Evolutionary conservation across 768 basidiomycete species (phyloP), one percentile per base, ranked within the genome.

Genomic region (Russula compacta): DNA sequence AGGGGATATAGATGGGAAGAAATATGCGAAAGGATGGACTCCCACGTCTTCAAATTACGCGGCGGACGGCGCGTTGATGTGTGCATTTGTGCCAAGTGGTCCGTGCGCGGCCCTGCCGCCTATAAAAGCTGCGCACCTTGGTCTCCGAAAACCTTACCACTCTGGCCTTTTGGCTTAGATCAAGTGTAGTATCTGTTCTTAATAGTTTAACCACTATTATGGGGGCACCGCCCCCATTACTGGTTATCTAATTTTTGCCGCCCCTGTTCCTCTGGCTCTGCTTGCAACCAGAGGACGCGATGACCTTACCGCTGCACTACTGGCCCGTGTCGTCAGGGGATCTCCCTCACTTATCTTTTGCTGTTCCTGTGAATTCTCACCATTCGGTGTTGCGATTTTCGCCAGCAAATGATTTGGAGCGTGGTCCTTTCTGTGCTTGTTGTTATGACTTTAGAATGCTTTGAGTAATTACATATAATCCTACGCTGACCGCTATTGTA

Each of bases 101-200:
- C 64, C 64, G 64, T 65, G 64, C 64, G 61, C 64, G 15, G 10
- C 3, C 11, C 12, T 17, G 4, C 10, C 1, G 6, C 1, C 44
- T 65, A 65, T 63, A 65, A 32, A 65, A 66, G 0, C 24, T 1
- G 4, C 4, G 53, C 39, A 9, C 36, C 9, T 24, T 35, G 33
- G 12, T 19, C 0, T 0, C 32, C 29, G 21, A 21, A 58, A 33
- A 64, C 75, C 67, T 84, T 78, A 86, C 86, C 86, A 87, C 86
- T 88, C 86, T 87, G 86, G 86, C 86, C 87, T 88, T 87, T 89
- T 89, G 87, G 88, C 88, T 90, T 89, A 89, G 88, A 90, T 89
- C 87, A 89, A 89, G 88, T 90, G 89, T 90, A 89, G 89, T 90
- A 91, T 89, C 87, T 91, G 88, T 89, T 89, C 86, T 89, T 87